A percentile compares a stretch with the other conserved stretches of the same genome.
Conservation (phyloP, 805 yeast genomes). For the Kodamaea jinghongensis region DNA sequence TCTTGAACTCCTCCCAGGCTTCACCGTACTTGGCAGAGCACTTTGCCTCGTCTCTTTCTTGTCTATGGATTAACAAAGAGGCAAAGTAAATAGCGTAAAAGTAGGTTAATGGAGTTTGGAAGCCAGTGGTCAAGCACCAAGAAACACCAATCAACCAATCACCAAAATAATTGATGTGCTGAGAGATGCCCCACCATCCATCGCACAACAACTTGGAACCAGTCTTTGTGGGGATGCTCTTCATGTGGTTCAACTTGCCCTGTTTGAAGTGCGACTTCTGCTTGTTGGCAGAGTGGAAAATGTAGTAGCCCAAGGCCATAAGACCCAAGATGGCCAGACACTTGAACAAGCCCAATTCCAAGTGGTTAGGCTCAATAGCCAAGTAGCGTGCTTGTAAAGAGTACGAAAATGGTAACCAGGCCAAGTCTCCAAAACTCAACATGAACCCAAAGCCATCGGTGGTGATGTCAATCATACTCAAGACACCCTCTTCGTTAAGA, state of each 20-base stretch:
- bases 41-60: conserved; percentile 86
- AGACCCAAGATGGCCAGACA: conserved; percentile 42
- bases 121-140: conserved; percentile 91
- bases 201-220: conserved; percentile 80
- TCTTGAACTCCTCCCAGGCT: conserved; percentile 82
- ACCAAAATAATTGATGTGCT: conserved; percentile 93
- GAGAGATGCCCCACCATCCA: conserved; percentile 95
- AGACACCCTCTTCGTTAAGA: conserved; percentile 80
- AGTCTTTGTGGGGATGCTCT: conserved; percentile 60
- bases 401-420: conserved; percentile 90
- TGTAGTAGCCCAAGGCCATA: conserved; percentile 65
- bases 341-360: conserved; percentile 48
- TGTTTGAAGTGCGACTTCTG: conserved; percentile 83
- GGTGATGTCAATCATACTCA: conserved; percentile 93
- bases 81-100: conserved; percentile 86
- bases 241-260: conserved; percentile 67
- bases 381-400: conserved; percentile 82
- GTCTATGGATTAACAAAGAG: conserved; percentile 80
- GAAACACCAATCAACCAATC: conserved; percentile 91
- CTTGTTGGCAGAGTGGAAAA: conserved; percentile 80
- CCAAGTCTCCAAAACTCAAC: conserved; percentile 92
- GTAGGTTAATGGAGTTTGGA: conserved; percentile 77
- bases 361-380: conserved; percentile 52
- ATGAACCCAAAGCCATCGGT: conserved; percentile 97
- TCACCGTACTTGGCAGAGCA: conserved; percentile 84